Conservation (phyloP, 2,329 filamentous ascomycete species). For the Atkinsonella hypoxylon region DNA sequence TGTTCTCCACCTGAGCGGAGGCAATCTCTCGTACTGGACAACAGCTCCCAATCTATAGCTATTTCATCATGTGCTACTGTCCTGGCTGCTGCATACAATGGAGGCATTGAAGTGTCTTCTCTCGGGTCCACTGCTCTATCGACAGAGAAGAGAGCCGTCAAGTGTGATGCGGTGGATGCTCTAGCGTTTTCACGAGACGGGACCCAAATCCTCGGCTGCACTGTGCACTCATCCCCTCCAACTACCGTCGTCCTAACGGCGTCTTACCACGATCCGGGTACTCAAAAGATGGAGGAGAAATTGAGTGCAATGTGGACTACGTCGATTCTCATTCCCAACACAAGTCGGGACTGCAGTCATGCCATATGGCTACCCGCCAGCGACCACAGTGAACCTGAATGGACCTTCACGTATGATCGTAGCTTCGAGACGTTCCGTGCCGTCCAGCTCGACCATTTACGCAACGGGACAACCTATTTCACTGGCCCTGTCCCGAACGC, state of each 20-base stretch:
- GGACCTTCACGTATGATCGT: constrained; percentile 68
- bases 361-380: constrained; percentile 56
- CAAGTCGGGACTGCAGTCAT: constrained; percentile 68
- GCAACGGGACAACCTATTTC: constrained; percentile 70
- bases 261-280: constrained; percentile 65
- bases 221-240: constrained; percentile 49
- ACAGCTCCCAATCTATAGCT: constrained; percentile 65
- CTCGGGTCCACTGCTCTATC: constrained; percentile 50
- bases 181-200: constrained; percentile 68
- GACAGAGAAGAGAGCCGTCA: constrained; percentile 62
- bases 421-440: constrained; percentile 69
- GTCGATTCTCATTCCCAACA: constrained; percentile 73
- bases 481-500: constrained; percentile 51
- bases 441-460: constrained; percentile 61
- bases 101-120: constrained; percentile 79
- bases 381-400: constrained; percentile 52
- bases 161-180: constrained; percentile 64
- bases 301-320: constrained; percentile 74
- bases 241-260: constrained; percentile 68
- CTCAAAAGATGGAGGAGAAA: constrained; percentile 51
- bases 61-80: constrained; percentile 74
- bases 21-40: constrained; percentile 67
- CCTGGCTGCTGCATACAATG: constrained; percentile 72
- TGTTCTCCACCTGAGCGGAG: constrained; percentile 53
- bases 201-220: constrained; percentile 67